phyloP scores from a whole-genome alignment of 371 early-diverging fungal species.

The Lichtheimia ornata region DNA sequence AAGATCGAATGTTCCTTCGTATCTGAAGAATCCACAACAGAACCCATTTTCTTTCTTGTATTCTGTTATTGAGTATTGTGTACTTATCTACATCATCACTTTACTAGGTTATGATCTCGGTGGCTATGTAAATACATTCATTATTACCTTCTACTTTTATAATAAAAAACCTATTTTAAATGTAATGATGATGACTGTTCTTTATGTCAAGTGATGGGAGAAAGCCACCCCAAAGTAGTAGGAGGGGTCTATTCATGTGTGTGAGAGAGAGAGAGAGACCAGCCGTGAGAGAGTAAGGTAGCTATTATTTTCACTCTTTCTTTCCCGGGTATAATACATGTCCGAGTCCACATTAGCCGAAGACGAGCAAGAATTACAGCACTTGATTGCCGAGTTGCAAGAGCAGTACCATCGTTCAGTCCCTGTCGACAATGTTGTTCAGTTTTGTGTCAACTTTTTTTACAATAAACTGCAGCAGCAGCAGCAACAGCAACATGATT shows the following conservation, averaged over 20 bases:
- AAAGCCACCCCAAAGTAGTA: neutral
- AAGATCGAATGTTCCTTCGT: slow-evolving; percentile 11
- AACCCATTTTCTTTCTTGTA: neutral
- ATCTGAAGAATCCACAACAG: neutral
- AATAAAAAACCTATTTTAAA: neutral
- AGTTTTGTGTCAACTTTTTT: slow-evolving; percentile 84
- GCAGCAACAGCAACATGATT: slow-evolving; percentile 12
- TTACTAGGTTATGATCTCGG: neutral
- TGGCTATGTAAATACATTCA: neutral
- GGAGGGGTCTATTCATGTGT: neutral
- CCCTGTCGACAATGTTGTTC: slow-evolving; percentile 68
- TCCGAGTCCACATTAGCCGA: neutral
- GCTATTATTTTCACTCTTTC: neutral
- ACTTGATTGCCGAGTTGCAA: slow-evolving; percentile 35
- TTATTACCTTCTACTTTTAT: neutral
- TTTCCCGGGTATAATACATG: neutral
- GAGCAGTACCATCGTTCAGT: slow-evolving; percentile 21
- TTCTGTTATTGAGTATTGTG: neutral
- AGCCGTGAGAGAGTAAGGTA: neutral
- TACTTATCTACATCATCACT: neutral
- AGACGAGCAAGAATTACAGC: slow-evolving; percentile 2
- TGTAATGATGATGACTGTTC: too few relatives aligned
- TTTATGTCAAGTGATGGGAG: neutral
- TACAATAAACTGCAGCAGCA: slow-evolving; percentile 64
- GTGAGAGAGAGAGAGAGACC: neutral